Base-by-base conservation (phyloP, 2,329 filamentous ascomycete species). In the Stenocarpella maydis region DNA sequence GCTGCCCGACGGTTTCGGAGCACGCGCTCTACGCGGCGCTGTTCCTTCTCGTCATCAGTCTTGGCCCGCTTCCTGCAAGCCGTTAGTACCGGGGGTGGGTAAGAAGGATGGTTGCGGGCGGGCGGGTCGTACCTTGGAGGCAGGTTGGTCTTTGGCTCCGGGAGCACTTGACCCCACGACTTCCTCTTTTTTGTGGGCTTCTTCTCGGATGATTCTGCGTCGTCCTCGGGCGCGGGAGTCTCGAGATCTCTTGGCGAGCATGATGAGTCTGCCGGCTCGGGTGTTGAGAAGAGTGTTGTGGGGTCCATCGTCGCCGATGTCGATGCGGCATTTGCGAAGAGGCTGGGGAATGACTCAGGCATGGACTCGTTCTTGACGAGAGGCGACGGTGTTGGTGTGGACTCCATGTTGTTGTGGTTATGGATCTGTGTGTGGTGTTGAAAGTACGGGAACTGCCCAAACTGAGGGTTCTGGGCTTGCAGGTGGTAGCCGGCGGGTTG, bases 21-120 rank as follows among this genome's bases (percentile, higher is more conserved):
- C 73, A 99, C 96, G 72, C 96, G 93, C 85, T 99, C 96, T 67
- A 98, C 97, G 72, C 96, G 92, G 53, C 96, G 92, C 82, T 99
- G 96, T 82, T 98, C 96, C 84, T 99, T 99, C 82, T 99, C 96
- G 77, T 98, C 96, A 76, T 97, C 95, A 3, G 96, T 99, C 88
- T 98, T 99, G 75, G 96, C 96, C 72, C 96, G 94, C 89, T 99
- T 99, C 74, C 92, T 94, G 72, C 67, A 9, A 70, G 10, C 64
- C 77, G 74, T 79, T 77, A 80, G 75, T 67, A 39, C 50, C 21
- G 41, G 58, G n/a, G 31, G 6, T 28, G 19, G 24, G 37, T n/a
- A n/a, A n/a, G n/a, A n/a, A 5, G 14, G 8, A 9, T 15, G 73
- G 72, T 24, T 39, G 28, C 26, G 61, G 28, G 28, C 34, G 47